Evolutionary conservation across 192 early-diverging fungal species (phyloP).

Genomic region (Linderina pennispora): DNA sequence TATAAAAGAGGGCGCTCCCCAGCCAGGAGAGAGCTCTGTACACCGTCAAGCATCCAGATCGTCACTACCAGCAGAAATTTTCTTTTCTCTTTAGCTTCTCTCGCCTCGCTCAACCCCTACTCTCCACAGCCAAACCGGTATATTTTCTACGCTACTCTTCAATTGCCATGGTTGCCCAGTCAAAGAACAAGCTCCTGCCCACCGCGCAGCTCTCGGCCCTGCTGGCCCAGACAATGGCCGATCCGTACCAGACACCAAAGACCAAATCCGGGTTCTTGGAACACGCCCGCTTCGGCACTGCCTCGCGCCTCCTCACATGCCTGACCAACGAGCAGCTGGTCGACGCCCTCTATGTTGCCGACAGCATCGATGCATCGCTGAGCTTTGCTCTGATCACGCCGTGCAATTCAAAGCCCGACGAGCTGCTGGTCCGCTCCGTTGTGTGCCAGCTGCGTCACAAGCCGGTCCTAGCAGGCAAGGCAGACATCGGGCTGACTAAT

Average conservation of each 20-base stretch:
- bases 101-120: too few relatives aligned
- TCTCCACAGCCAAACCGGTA: too few relatives aligned
- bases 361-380: background rate
- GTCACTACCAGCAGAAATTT: too few relatives aligned
- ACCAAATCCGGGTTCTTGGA: constrained; percentile 16
- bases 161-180: background rate
- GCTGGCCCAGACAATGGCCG: constrained; percentile 1
- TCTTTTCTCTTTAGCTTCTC: too few relatives aligned
- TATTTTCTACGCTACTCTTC: too few relatives aligned
- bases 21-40: too few relatives aligned
- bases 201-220: constrained; percentile 7
- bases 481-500: background rate
- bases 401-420: constrained; percentile 10
- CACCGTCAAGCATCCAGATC: too few relatives aligned
- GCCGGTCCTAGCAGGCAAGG: constrained; percentile 10
- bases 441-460: constrained; percentile 12
- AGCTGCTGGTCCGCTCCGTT: constrained; percentile 14
- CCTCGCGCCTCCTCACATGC: constrained; percentile 52
- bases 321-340: constrained; percentile 52
- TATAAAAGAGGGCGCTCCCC: too few relatives aligned
- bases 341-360: constrained; percentile 31
- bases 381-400: constrained; percentile 11
- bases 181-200: constrained; percentile 1
- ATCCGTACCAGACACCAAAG: constrained; percentile 9
- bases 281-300: constrained; percentile 48